These are phyloP conservation scores for Volvox carteri DNA, from an alignment of 163 green algal species.

Conservation along the genomic window DNA sequence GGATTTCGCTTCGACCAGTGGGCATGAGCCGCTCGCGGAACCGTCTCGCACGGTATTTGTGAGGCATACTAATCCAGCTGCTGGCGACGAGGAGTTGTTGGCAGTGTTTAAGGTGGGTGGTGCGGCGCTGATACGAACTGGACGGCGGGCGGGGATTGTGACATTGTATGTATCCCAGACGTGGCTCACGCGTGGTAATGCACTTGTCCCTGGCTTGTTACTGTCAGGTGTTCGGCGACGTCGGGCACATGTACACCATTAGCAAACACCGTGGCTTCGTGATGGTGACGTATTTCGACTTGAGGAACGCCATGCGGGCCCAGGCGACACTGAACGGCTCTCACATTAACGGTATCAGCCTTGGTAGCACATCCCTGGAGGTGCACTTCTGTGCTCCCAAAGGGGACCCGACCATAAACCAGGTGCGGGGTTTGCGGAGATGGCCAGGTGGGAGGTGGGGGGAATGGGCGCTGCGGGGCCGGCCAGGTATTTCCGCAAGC, in stretches of 20 bases:
- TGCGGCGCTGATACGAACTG: too few species aligned
- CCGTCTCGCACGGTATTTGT: conserved; percentile 90
- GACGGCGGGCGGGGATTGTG: background rate
- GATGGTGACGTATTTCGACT: conserved; percentile 93
- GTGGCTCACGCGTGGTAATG: too few species aligned
- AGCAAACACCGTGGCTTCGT: conserved; percentile 89
- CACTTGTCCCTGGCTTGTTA: too few species aligned
- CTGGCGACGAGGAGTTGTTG: conserved; percentile 77
- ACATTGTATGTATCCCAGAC: too few species aligned
- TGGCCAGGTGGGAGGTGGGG: background rate
- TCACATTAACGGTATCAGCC: conserved; percentile 7
- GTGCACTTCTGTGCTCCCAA: conserved; percentile 38
- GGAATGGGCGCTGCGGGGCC: too few species aligned
- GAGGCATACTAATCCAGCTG: conserved; percentile 68
- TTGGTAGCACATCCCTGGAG: conserved; percentile 37
- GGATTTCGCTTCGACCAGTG: conserved; percentile 42
- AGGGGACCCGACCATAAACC: conserved; percentile 65
- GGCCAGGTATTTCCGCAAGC: too few species aligned
- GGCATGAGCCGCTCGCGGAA: conserved; percentile 50
- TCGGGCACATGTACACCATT: conserved; percentile 89
- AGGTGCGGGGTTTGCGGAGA: conserved; percentile 59
- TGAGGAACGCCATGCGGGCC: conserved; percentile 82
- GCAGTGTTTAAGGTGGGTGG: conserved; percentile 49
- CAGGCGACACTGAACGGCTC: conserved; percentile 76
- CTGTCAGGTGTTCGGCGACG: conserved; percentile 85